Evolutionary conservation across 805 yeast species (phyloP).

Genomic region (Pachysolen tannophilus): DNA sequence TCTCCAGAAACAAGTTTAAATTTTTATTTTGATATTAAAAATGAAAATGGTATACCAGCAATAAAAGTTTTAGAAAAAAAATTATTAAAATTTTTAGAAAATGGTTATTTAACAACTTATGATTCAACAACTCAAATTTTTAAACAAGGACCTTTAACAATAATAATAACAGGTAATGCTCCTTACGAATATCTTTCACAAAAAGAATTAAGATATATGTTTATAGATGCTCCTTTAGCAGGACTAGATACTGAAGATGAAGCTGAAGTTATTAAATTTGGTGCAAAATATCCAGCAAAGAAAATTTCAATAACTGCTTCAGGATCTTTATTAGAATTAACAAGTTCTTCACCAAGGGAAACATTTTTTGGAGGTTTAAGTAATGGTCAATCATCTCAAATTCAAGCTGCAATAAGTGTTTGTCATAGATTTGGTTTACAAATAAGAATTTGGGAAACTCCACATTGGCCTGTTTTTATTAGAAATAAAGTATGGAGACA

Average conservation of each 20-base stretch:
- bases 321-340: constrained; percentile 14
- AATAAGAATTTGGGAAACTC: constrained; percentile 66
- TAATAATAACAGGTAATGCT: constrained; percentile 57
- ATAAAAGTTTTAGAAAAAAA: constrained; percentile 35
- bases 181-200: constrained; percentile 33
- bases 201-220: constrained; percentile 26
- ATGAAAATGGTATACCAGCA: constrained; percentile 28
- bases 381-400: constrained; percentile 19
- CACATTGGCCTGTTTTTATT: constrained; percentile 48
- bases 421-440: constrained; percentile 46
- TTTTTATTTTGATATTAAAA: constrained; percentile 56
- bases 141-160: constrained; percentile 46
- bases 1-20: constrained; percentile 40
- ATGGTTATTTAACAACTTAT: constrained; percentile 41
- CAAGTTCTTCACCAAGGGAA: constrained; percentile 6
- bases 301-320: constrained; percentile 17
- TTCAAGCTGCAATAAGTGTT: constrained; percentile 16
- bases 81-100: constrained; percentile 37
- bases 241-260: constrained; percentile 10
- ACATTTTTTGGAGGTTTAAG: constrained; percentile 27
- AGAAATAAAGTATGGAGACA: constrained; percentile 43
- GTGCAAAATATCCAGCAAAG: no score
- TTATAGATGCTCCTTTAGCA: constrained; percentile 46
- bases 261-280: constrained; percentile 12
- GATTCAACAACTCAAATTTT: constrained; percentile 26